phyloP scores from a whole-genome alignment of 495 filamentous ascomycete genomes.

The Ramalina intermedia region DNA sequence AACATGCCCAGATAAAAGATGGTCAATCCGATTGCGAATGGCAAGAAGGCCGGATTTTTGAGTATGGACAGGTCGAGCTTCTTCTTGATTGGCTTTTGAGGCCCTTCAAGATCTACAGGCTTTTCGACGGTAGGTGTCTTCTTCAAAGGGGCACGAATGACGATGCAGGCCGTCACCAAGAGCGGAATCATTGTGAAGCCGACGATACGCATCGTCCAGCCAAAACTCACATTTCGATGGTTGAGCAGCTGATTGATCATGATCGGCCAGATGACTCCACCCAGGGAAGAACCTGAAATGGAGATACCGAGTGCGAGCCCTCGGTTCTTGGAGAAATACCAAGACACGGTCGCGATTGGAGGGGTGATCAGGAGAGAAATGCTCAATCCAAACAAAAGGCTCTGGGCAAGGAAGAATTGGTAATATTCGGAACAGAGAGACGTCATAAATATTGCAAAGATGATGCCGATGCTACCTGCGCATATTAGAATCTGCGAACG shows the following conservation, averaged over 20 bases:
- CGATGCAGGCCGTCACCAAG: constrained; percentile 42
- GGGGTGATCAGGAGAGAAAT: constrained; percentile 5
- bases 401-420: constrained; percentile 47
- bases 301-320: constrained; percentile 11
- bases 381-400: constrained; percentile 3
- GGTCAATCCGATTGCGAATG: constrained; percentile 16
- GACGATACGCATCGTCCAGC: constrained; percentile 35
- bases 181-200: constrained; percentile 38
- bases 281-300: constrained; percentile 20
- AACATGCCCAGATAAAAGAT: constrained; percentile 27
- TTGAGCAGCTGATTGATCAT: constrained; percentile 23
- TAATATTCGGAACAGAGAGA: constrained; percentile 40
- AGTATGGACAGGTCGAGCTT: constrained; percentile 41
- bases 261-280: constrained; percentile 47
- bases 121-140: constrained; percentile 23
- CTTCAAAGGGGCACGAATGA: constrained; percentile 39
- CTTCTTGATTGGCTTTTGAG: constrained; percentile 36
- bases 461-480: constrained; percentile 6
- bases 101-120: constrained; percentile 9
- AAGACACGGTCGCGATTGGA: constrained; percentile 2
- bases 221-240: constrained; percentile 23
- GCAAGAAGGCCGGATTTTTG: constrained; percentile 28
- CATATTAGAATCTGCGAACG: not conserved
- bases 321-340: constrained; percentile 10
- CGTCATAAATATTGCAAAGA: constrained; percentile 19